Percentiles rank a stretch among this genome's conserved stretches.
These are phyloP conservation scores for Apostasia ramifera DNA, from an alignment of 106 monocot genomes.

Conservation along the genomic window DNA sequence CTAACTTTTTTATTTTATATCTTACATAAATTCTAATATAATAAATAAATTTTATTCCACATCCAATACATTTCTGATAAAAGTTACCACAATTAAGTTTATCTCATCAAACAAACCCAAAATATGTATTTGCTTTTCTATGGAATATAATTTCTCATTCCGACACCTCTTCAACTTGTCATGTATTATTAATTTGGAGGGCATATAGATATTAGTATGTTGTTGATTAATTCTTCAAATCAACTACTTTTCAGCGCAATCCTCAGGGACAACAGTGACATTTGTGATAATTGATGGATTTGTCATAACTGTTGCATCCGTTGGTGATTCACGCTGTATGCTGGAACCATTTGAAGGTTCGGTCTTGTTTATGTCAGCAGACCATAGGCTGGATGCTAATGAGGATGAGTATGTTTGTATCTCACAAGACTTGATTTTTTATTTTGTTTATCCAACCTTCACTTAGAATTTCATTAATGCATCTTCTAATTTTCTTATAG, in stretches of 20 bases:
- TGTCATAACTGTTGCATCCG: conserved; percentile 92
- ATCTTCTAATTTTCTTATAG: conserved; percentile 21
- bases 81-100: too few species aligned
- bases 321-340: conserved; percentile 94
- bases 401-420: conserved; percentile 66
- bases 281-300: conserved; percentile 80
- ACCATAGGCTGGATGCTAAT: conserved; percentile 81
- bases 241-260: conserved; percentile 41
- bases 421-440: not conserved
- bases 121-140: too few species aligned
- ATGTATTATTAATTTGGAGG: too few species aligned
- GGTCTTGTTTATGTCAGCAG: conserved; percentile 62
- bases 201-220: not conserved
- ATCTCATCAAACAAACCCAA: too few species aligned
- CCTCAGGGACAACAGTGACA: conserved; percentile 93
- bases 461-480: not conserved
- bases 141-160: too few species aligned
- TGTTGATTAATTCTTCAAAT: not conserved
- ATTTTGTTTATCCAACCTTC: not conserved
- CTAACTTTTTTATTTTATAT: too few species aligned
- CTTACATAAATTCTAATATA: too few species aligned
- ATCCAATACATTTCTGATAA: too few species aligned
- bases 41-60: too few species aligned
- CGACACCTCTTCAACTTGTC: not conserved
- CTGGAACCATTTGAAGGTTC: conserved; percentile 89